phyloP scores from a whole-genome alignment of 768 basidiomycete genomes.

The Collybia sordida region DNA sequence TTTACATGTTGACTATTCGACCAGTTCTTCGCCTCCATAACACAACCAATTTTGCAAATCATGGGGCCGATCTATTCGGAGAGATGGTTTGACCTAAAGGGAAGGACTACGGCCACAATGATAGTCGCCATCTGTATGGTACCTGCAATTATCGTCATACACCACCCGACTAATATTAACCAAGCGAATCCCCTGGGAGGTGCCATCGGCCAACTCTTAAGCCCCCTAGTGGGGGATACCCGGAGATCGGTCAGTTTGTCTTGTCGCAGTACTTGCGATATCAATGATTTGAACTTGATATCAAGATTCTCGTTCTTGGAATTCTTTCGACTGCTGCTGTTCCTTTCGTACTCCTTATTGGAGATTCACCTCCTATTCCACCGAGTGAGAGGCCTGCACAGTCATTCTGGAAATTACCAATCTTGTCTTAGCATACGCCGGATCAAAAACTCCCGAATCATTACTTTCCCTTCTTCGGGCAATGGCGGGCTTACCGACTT shows the following conservation, averaged over 20 bases:
- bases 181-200: conserved; percentile 74
- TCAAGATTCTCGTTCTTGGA: conserved; percentile 66
- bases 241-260: conserved; percentile 55
- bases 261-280: not conserved
- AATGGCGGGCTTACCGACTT: conserved; percentile 42
- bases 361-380: conserved; percentile 66
- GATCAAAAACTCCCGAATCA: conserved; percentile 55
- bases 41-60: conserved; percentile 76
- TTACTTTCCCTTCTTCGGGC: conserved; percentile 55
- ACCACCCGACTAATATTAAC: not conserved
- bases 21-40: conserved; percentile 60
- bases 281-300: not conserved
- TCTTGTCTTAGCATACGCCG: conserved; percentile 55
- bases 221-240: conserved; percentile 56
- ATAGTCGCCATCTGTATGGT: conserved; percentile 47
- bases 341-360: conserved; percentile 61
- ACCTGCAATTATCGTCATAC: not conserved
- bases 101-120: conserved; percentile 78
- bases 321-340: conserved; percentile 64
- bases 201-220: conserved; percentile 71
- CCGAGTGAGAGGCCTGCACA: conserved; percentile 53
- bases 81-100: conserved; percentile 76
- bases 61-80: conserved; percentile 82
- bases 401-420: no score
- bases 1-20: not conserved